Base-by-base conservation (phyloP, 1,284 basidiomycete genomes). In the Anthracocystis setariae region DNA sequence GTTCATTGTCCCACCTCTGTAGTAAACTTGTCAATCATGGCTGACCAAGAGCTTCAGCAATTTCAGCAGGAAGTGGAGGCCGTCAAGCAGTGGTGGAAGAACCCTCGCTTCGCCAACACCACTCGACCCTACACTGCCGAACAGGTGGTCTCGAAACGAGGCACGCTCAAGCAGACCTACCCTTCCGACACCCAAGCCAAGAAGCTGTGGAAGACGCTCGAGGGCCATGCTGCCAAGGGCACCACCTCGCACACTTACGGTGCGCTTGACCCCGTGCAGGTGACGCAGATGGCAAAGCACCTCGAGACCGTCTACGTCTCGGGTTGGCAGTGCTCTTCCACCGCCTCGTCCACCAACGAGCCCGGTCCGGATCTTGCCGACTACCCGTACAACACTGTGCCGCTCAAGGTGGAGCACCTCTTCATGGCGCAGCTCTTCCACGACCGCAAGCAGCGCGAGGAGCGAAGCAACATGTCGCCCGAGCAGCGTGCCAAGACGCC, bases 231-330 rank as follows among this genome's bases (percentile, higher is more conserved):
- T 61, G 64, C 82, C 45, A 85, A 85, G 73, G 81, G 80, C 37
- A 82, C 92, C 17, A 91, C 91, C 1, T 92, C 91, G 25, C 92
- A 94, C 84, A 95, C 95, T 71, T 98, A 98, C 83, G 95, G 95
- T 86, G 94, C 94, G 29, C 89, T 98, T 69, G 96, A 98, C 85
- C 93, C 94, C 2, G 94, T 98, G 13, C 95, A 98, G 85, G 88
- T 88, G 40, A 88, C 88, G 32, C 81, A 82, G 74, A 82, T 82
- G 81, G 81, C 81, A 48, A 82, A 82, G 76, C 77, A 82, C 74
- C 76, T 82, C 52, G 81, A 82, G 69, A 81, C 80, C n/a, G 80
- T 82, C 68, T 82, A 82, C 75, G 81, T 82, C 37, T 82, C 80
- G 10, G 81, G 81, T 43, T 82, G 81, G 81, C 81, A 82, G 60